These are phyloP conservation scores for Euphrasia arctica DNA, from an alignment of 305 asterid species.

Conservation along the genomic window DNA sequence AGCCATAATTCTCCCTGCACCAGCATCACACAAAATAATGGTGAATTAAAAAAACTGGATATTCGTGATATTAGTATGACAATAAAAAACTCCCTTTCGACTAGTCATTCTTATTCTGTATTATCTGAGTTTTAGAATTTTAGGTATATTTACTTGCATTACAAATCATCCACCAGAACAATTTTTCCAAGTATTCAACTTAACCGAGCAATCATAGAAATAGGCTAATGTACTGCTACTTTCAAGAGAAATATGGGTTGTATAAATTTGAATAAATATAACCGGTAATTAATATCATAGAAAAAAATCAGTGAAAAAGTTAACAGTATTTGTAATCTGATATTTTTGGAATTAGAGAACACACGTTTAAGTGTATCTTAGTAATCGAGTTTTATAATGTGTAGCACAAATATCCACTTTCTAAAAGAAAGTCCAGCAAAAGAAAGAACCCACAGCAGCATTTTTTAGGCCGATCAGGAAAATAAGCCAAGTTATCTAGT, in stretches of 20 bases:
- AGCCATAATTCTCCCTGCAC: slow-evolving; percentile 95
- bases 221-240: too few species aligned
- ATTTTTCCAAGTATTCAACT: too few species aligned
- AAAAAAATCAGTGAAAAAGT: too few species aligned
- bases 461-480: not conserved
- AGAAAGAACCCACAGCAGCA: slow-evolving; percentile 13
- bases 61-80: not conserved
- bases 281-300: too few species aligned
- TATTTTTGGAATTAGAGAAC: too few species aligned
- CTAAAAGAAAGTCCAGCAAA: not conserved
- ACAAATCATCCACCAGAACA: not conserved
- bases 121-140: not conserved
- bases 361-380: too few species aligned
- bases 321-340: too few species aligned
- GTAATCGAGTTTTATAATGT: too few species aligned
- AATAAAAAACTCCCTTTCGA: not conserved
- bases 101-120: not conserved
- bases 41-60: not conserved
- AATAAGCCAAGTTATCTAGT: not conserved
- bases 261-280: too few species aligned
- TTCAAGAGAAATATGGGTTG: too few species aligned
- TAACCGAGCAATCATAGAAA: too few species aligned
- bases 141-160: not conserved
- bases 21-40: slow-evolving; percentile 29
- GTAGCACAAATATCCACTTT: not conserved